Evolutionary conservation across 257 asterid species (phyloP).

Genomic region (Pogostemon cablin): DNA sequence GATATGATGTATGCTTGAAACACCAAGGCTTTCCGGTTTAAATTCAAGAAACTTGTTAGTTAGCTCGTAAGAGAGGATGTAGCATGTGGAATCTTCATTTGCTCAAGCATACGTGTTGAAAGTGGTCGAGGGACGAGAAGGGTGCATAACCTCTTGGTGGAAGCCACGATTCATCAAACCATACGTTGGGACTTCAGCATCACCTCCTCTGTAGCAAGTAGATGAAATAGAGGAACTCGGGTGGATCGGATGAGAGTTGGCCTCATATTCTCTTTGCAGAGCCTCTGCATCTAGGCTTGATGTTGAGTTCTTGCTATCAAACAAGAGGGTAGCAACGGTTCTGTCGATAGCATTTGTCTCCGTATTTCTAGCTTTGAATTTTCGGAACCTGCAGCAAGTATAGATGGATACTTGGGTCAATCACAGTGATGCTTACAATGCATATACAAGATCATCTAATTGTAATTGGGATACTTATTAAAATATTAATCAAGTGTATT

Average conservation of each 20-base stretch:
- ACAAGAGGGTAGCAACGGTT: constrained; percentile 53
- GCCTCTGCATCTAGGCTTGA: constrained; percentile 26
- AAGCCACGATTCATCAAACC: not conserved
- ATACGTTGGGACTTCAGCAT: constrained; percentile 41
- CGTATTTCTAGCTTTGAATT: constrained; percentile 25
- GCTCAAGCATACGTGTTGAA: not conserved
- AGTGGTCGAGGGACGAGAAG: not conserved
- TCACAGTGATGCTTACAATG: not conserved
- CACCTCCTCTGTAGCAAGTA: constrained; percentile 24
- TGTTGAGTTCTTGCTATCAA: constrained; percentile 36
- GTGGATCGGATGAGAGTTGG: constrained; percentile 4
- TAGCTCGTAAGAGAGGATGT: not conserved
- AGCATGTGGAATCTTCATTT: not conserved
- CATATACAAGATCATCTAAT: not conserved
- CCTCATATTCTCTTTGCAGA: not conserved
- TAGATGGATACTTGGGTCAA: constrained; percentile 1
- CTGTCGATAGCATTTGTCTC: constrained; percentile 45
- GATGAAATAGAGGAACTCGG: constrained; percentile 22
- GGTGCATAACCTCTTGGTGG: not conserved
- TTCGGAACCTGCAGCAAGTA: constrained; percentile 30
- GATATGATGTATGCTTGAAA: not conserved
- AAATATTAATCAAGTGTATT: not conserved
- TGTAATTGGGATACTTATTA: not conserved
- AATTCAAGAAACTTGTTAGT: constrained; percentile 9
- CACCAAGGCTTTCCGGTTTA: not conserved